Percentiles rank a stretch among this genome's conserved stretches.
Evolutionary conservation across 2,329 filamentous ascomycete species (phyloP).

Genomic region (Exophiala aquamarina): DNA sequence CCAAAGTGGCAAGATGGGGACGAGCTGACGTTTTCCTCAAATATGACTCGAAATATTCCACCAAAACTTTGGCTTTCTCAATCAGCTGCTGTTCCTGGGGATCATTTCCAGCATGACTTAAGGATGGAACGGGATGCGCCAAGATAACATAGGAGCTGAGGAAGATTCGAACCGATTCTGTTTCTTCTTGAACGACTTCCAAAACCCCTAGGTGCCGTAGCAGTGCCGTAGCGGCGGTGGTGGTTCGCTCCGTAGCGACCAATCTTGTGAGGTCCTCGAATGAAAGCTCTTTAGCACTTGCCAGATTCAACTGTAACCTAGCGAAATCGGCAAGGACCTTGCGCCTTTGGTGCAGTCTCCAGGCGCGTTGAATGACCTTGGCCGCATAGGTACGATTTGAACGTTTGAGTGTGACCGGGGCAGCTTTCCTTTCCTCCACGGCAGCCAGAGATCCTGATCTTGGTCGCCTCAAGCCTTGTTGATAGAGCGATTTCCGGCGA

Average conservation of each 20-base stretch:
- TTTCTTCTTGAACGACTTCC: conserved; percentile 46
- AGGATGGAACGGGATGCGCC: conserved; percentile 60
- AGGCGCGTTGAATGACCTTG: conserved; percentile 57
- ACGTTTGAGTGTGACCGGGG: conserved; percentile 34
- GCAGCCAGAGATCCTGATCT: conserved; percentile 53
- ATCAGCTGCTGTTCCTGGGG: conserved; percentile 64
- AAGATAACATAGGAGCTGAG: conserved; percentile 64
- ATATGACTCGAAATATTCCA: conserved; percentile 37
- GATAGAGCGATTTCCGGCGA: conserved; percentile 52
- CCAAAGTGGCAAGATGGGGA: background rate
- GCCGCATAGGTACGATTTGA: conserved; percentile 55
- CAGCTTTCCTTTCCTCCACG: conserved; percentile 44
- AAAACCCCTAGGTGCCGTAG: conserved; percentile 58
- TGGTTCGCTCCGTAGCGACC: conserved; percentile 55
- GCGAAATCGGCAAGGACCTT: conserved; percentile 52
- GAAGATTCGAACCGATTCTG: conserved; percentile 60
- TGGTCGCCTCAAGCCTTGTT: conserved; percentile 49
- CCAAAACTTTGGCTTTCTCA: conserved; percentile 59
- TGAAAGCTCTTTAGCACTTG: conserved; percentile 50
- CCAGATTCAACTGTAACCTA: conserved; percentile 53
- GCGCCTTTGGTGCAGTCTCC: conserved; percentile 53
- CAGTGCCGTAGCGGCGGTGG: conserved; percentile 54
- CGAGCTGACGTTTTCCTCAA: conserved; percentile 4
- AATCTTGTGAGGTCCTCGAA: conserved; percentile 61
- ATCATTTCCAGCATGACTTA: conserved; percentile 55